These are phyloP conservation scores for Ganoderma multipileum DNA, from an alignment of 1,284 basidiomycete species.

Conservation along the genomic window DNA sequence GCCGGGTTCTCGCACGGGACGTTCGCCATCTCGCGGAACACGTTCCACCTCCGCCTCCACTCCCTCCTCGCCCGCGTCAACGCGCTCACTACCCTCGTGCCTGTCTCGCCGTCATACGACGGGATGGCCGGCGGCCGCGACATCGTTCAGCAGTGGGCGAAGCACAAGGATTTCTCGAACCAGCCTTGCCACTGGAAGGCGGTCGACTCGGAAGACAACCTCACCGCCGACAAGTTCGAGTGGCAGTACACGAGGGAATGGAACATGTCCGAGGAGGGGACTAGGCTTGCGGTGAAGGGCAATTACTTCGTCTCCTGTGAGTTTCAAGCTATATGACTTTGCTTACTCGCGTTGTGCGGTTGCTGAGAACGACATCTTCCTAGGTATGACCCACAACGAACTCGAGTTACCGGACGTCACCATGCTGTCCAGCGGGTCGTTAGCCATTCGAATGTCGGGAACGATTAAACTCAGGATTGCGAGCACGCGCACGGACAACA, in stretches of 20 bases:
- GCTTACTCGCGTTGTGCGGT: not conserved
- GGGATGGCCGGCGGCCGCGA: conserved; percentile 30
- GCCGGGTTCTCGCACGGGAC: conserved; percentile 33
- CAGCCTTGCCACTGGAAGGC: conserved; percentile 21
- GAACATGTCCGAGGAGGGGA: conserved; percentile 13
- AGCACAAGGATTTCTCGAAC: conserved; percentile 22
- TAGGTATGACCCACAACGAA: conserved; percentile 35
- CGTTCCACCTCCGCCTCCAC: conserved; percentile 36
- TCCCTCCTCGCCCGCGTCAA: conserved; percentile 36
- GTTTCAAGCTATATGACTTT: not conserved
- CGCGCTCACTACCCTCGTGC: conserved; percentile 37
- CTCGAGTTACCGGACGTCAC: conserved; percentile 31
- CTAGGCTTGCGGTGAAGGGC: conserved; percentile 16
- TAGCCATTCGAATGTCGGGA: conserved; percentile 36
- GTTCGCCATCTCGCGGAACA: conserved; percentile 32
- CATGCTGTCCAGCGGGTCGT: conserved; percentile 23
- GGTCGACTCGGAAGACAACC: conserved; percentile 24
- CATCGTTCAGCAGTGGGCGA: conserved; percentile 33
- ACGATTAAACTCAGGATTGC: conserved; percentile 24
- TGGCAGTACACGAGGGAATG: conserved; percentile 33
- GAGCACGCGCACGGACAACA: conserved; percentile 1
- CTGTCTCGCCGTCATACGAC: conserved; percentile 29
- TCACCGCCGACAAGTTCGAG: conserved; percentile 32
- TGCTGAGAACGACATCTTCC: not conserved
- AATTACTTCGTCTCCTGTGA: conserved; percentile 30